Evolutionary conservation across 2,329 filamentous ascomycete species (phyloP), one percentile per base, ranked within the genome.

Genomic region (Ophiocordyceps sinensis): DNA sequence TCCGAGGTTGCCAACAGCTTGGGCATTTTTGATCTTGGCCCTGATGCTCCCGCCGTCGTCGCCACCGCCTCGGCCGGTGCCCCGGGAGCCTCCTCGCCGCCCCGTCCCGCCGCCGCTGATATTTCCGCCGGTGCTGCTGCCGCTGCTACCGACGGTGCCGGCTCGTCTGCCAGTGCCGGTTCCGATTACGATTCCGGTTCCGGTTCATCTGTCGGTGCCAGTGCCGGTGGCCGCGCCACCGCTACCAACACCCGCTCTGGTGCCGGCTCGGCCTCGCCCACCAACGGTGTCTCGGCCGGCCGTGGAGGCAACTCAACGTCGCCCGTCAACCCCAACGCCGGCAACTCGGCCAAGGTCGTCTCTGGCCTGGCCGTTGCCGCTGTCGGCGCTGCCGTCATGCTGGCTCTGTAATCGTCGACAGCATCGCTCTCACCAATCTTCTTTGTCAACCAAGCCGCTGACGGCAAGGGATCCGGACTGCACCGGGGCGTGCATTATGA

Each of bases 361-460:
- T 51, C 50, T 3, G 54, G 50, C 14, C 42, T 54, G 23, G 49
- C 51, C 28, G n/a, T 37, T 13, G 39, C 28, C 14, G 34, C 28
- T 13, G 17, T 28, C 8, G 39, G 26, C n/a, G 39, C 39, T 30
- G 39, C 19, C 10, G 23, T 14, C 17, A 11, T 36, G 23, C 15
- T 41, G 15, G 28, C 35, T 31, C 21, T 28, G 21, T 34, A 23
- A 31, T n/a, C n/a, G n/a, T n/a, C n/a, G n/a, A n/a, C n/a, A n/a
- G n/a, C n/a, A n/a, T n/a, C 5, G n/a, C 23, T 23, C 7, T 4
- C 7, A 23, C 23, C 23, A 23, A 23, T 7, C 4, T 7, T 23
- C n/a, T 23, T 23, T 23, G 23, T 7, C 23, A 23, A 4, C 7
- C 23, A 23, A 23, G 23, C 4, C 4, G 23, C 4, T 4, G 23